phyloP scores from a whole-genome alignment of 257 asterid genomes.

The Penstemon davidsonii region DNA sequence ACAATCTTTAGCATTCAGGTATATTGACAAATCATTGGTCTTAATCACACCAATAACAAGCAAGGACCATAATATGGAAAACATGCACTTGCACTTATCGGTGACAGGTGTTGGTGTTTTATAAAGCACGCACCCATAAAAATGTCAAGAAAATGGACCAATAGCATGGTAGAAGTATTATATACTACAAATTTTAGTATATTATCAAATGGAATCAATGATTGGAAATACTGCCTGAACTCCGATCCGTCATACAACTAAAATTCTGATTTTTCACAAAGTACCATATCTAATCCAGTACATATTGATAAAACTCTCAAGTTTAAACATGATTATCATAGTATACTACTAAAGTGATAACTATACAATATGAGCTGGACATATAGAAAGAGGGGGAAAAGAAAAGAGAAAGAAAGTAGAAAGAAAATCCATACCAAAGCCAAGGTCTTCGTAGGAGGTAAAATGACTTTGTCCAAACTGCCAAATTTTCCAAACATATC shows the following conservation, averaged over 20 bases:
- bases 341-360: not conserved
- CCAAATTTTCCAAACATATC: constrained; percentile 85
- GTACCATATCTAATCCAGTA: not conserved
- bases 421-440: constrained; percentile 69
- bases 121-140: not conserved
- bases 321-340: not conserved
- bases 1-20: not conserved
- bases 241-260: not conserved
- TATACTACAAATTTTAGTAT: not conserved
- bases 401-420: constrained; percentile 2
- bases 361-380: not conserved
- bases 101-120: not conserved
- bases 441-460: constrained; percentile 84
- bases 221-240: not conserved
- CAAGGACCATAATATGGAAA: not conserved
- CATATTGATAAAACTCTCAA: not conserved
- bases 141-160: not conserved
- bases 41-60: no score
- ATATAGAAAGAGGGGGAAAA: constrained; percentile 10
- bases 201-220: not conserved
- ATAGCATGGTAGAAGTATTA: not conserved
- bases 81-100: not conserved
- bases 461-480: constrained; percentile 76
- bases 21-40: no score
- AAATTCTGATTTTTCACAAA: not conserved